Percentiles rank a stretch among this genome's conserved stretches.
These are phyloP conservation scores for Herpetospermum pedunculosum DNA, from an alignment of 306 rosid species.

Conservation along the genomic window DNA sequence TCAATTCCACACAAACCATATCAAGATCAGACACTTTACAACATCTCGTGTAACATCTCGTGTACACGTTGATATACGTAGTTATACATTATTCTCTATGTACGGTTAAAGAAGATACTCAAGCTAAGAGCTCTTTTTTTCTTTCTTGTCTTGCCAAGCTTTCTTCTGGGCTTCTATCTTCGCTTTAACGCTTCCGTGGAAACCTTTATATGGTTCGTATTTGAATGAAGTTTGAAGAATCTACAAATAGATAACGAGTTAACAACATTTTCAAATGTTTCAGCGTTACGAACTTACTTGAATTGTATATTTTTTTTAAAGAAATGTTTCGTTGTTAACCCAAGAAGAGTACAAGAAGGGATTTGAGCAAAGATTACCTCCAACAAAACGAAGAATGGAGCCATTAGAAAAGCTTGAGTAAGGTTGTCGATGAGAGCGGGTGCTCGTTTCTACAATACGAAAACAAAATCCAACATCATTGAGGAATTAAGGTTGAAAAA, in stretches of 20 bases:
- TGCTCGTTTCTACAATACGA: slow-evolving; percentile 42
- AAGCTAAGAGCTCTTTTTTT: slow-evolving; percentile 33
- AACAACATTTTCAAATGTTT: neutral
- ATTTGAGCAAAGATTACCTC: slow-evolving; percentile 38
- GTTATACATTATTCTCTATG: neutral
- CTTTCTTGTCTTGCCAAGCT: slow-evolving; percentile 52
- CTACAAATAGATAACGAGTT: slow-evolving; percentile 19
- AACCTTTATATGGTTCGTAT: slow-evolving; percentile 68
- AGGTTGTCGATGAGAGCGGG: slow-evolving; percentile 82
- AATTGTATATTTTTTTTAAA: too few relatives aligned
- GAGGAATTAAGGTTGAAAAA: neutral
- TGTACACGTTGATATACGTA: neutral
- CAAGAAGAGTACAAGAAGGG: neutral
- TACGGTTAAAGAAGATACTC: neutral
- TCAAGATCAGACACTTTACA: neutral
- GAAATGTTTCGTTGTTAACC: neutral
- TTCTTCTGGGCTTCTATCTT: slow-evolving; percentile 36
- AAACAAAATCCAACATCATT: neutral
- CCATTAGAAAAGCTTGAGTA: slow-evolving; percentile 68
- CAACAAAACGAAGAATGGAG: slow-evolving; percentile 80
- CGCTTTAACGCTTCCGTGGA: slow-evolving; percentile 43
- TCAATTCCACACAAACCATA: neutral
- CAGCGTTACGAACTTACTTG: too few relatives aligned
- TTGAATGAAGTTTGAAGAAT: slow-evolving; percentile 43
- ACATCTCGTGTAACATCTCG: too few relatives aligned